Conservation (phyloP, 345 rosid genomes). For the Barbarea vulgaris region DNA sequence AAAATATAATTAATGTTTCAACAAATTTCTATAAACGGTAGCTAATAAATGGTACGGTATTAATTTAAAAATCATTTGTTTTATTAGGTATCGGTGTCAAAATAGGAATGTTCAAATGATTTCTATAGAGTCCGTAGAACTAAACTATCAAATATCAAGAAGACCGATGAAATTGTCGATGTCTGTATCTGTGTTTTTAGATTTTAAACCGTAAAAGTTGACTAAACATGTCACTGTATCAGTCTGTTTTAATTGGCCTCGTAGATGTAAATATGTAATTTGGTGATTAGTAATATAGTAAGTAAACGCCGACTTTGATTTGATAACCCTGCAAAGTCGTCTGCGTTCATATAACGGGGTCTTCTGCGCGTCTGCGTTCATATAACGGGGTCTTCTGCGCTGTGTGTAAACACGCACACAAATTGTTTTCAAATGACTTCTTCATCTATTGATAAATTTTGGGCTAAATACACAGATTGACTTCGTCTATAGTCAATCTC, state of each 20-base stretch:
- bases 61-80: background rate
- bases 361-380: background rate
- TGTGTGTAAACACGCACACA: background rate
- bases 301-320: background rate
- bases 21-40: conserved; percentile 9
- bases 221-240: background rate
- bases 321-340: background rate
- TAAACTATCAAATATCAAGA: conserved; percentile 10
- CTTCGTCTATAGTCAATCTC: background rate
- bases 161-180: conserved; percentile 12
- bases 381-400: background rate
- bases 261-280: background rate
- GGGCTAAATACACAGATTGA: background rate
- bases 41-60: conserved; percentile 22
- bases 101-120: conserved; percentile 24
- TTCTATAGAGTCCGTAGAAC: background rate
- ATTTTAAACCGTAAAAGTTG: background rate
- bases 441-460: background rate
- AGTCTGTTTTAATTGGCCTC: background rate
- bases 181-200: conserved; percentile 5
- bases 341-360: conserved; percentile 8
- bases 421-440: background rate
- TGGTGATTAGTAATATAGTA: background rate
- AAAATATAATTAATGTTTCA: background rate
- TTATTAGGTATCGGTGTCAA: conserved; percentile 18